Evolutionary conservation across 2,329 filamentous ascomycete genomes (phyloP).

Genomic region (Penicillium sp.): DNA sequence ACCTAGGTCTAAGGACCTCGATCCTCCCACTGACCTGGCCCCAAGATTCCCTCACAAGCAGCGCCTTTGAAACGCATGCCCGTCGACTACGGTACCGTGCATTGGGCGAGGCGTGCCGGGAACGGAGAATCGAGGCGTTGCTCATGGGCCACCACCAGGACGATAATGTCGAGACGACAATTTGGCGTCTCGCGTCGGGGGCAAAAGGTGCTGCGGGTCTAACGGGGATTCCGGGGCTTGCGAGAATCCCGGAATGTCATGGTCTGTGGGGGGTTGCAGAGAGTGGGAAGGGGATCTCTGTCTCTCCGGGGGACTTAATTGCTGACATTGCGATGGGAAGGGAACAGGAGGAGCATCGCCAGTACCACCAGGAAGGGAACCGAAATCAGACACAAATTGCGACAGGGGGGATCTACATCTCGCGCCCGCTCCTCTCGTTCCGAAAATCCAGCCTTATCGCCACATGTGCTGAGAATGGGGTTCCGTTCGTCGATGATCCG

Average conservation of each 20-base stretch:
- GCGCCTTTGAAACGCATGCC: conserved; percentile 78
- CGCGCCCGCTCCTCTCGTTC: conserved; percentile 52
- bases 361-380: neutral
- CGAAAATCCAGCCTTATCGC: conserved; percentile 68
- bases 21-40: conserved; percentile 60
- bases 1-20: conserved; percentile 38
- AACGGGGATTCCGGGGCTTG: conserved; percentile 67
- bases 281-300: conserved; percentile 59
- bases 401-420: conserved; percentile 42
- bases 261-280: conserved; percentile 73
- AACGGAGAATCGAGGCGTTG: conserved; percentile 60
- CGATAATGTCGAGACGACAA: conserved; percentile 87
- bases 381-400: conserved; percentile 26
- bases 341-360: neutral
- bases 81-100: conserved; percentile 74
- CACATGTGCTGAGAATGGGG: conserved; percentile 69
- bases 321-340: neutral
- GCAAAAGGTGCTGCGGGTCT: conserved; percentile 74
- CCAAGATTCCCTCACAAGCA: conserved; percentile 22
- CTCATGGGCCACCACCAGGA: conserved; percentile 87
- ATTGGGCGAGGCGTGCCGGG: conserved; percentile 66
- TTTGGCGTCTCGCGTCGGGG: conserved; percentile 75
- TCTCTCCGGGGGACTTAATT: neutral
- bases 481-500: conserved; percentile 81
- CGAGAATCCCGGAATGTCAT: conserved; percentile 82